Conservation (phyloP, 192 early-diverging fungal genomes). For the Helicostylum pulchrum region DNA sequence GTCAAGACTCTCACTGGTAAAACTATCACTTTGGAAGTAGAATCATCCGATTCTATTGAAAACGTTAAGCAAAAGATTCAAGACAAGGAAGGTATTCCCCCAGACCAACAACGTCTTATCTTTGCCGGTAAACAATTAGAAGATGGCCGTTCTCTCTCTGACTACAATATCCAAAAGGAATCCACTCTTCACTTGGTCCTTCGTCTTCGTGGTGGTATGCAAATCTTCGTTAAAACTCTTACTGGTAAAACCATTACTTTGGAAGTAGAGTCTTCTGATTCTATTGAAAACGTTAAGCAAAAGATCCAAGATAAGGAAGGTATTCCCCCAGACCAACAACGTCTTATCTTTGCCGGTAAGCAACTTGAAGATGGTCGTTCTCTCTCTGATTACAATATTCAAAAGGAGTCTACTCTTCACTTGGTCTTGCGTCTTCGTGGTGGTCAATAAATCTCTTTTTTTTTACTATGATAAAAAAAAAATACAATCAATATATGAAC, state of each 20-base stretch:
- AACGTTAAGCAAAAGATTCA: constrained; percentile 90
- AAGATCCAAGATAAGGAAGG: constrained; percentile 33
- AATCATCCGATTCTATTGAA: constrained; percentile 74
- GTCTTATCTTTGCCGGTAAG: constrained; percentile 79
- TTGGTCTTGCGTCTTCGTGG: constrained; percentile 64
- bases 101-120: constrained; percentile 78
- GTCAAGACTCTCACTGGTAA: constrained; percentile 93
- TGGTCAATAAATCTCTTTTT: constrained; percentile 27
- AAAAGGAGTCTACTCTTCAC: constrained; percentile 79
- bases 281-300: constrained; percentile 38
- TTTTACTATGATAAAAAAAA: neutral
- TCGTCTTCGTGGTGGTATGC: constrained; percentile 74
- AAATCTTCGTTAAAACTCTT: constrained; percentile 34
- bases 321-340: constrained; percentile 48
- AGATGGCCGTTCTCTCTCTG: constrained; percentile 65
- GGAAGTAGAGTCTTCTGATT: constrained; percentile 29
- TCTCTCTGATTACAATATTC: constrained; percentile 76
- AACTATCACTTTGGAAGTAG: constrained; percentile 92
- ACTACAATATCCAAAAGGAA: constrained; percentile 84
- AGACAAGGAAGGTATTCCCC: constrained; percentile 93
- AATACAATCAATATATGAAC: neutral
- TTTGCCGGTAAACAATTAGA: constrained; percentile 83
- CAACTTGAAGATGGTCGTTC: constrained; percentile 76
- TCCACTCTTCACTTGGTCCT: constrained; percentile 75
- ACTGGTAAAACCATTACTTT: constrained; percentile 36